phyloP scores from a whole-genome alignment of 2,329 filamentous ascomycete species.

The Aspergillus bombycis region DNA sequence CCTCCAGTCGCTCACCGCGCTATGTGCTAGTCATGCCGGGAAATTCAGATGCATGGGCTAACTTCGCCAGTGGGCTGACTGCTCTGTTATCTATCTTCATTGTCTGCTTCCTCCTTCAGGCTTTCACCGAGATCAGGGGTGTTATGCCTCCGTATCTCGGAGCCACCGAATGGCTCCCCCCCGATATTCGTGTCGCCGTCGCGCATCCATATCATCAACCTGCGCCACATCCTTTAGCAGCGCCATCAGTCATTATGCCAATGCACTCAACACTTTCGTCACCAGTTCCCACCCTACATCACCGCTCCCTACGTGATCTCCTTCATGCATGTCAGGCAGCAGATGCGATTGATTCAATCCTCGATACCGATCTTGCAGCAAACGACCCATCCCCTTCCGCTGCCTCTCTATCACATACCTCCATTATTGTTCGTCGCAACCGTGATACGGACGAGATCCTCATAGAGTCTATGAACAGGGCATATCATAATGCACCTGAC shows the following conservation, averaged over 20 bases:
- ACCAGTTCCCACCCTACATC: background rate
- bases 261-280: background rate
- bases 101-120: slow-evolving; percentile 64
- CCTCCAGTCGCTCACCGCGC: slow-evolving; percentile 57
- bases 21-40: slow-evolving; percentile 70
- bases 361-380: slow-evolving; percentile 12
- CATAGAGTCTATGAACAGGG: slow-evolving; percentile 18
- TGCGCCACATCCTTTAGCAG: slow-evolving; percentile 24
- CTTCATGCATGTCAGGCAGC: slow-evolving; percentile 30
- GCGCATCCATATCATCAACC: slow-evolving; percentile 44
- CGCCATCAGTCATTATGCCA: slow-evolving; percentile 12
- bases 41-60: slow-evolving; percentile 56
- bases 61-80: slow-evolving; percentile 59
- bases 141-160: slow-evolving; percentile 60
- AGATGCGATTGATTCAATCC: background rate
- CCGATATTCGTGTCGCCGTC: slow-evolving; percentile 47
- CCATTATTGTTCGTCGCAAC: slow-evolving; percentile 29
- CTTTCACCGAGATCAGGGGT: slow-evolving; percentile 64
- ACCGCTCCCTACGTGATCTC: slow-evolving; percentile 15
- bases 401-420: background rate
- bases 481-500: background rate
- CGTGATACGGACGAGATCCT: slow-evolving; percentile 26
- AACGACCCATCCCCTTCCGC: background rate
- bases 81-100: slow-evolving; percentile 65
- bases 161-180: slow-evolving; percentile 59